Evolutionary conservation across 108 stramenopile species (phyloP).

Genomic region (Licmophora abbreviata): DNA sequence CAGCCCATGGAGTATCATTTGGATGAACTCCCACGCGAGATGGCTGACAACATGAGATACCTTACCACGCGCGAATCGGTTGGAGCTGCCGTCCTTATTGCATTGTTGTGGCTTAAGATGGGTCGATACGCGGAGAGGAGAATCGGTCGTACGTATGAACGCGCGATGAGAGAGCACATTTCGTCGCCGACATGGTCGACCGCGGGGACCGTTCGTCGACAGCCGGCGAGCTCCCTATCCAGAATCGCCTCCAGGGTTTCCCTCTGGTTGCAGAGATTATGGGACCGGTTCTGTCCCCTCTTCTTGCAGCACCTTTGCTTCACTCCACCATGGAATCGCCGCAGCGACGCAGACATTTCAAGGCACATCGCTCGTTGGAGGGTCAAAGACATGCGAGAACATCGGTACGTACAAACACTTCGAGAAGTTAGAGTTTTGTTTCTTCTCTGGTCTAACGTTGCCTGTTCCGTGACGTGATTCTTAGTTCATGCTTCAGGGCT

Average conservation of each 20-base stretch:
- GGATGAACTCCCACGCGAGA: constrained; percentile 26
- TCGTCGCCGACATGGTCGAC: constrained; percentile 1
- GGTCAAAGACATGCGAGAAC: constrained; percentile 23
- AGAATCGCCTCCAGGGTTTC: neutral
- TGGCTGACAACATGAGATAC: constrained; percentile 19
- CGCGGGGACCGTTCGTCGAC: too few relatives aligned
- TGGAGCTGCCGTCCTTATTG: constrained; percentile 11
- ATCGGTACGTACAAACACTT: constrained; percentile 21
- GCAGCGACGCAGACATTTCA: constrained; percentile 25
- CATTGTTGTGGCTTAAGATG: constrained; percentile 27
- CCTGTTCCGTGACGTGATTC: too few relatives aligned
- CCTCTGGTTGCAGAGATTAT: constrained; percentile 13
- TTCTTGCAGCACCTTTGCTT: constrained; percentile 41
- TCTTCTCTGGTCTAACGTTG: too few relatives aligned
- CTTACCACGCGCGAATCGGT: constrained; percentile 30
- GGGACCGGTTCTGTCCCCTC: constrained; percentile 45
- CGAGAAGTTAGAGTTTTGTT: too few relatives aligned
- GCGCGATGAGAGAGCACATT: constrained; percentile 28
- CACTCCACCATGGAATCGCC: constrained; percentile 44
- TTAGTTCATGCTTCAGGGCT: constrained; percentile 36
- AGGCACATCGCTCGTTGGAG: constrained; percentile 30
- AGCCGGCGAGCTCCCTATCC: too few relatives aligned
- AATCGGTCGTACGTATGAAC: constrained; percentile 40
- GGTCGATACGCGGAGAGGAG: constrained; percentile 52
- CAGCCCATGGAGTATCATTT: constrained; percentile 33